Evolutionary conservation across 2,329 filamentous ascomycete genomes (phyloP).

Genomic region (Cytospora piceicola): DNA sequence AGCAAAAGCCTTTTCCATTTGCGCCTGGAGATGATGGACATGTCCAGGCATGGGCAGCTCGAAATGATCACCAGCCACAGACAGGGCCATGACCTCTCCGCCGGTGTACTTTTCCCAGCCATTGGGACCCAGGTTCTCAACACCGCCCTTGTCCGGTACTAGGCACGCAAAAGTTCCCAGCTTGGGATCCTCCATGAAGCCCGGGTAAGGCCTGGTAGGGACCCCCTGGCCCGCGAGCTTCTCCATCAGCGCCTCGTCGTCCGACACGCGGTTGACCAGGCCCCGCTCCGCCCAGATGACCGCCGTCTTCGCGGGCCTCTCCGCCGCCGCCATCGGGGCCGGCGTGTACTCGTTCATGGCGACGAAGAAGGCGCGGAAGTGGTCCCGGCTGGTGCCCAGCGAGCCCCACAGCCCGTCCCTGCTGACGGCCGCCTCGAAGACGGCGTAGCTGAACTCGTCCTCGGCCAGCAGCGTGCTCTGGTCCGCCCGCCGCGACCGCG

Average conservation of each 20-base stretch:
- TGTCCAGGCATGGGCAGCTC: slow-evolving; percentile 22
- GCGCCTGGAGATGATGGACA: slow-evolving; percentile 2
- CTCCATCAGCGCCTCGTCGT: slow-evolving; percentile 13
- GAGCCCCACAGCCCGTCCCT: background rate
- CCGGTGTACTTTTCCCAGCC: slow-evolving; percentile 24
- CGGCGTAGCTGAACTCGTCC: background rate
- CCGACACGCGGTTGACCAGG: slow-evolving; percentile 14
- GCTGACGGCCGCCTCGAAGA: background rate
- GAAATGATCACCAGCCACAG: slow-evolving; percentile 22
- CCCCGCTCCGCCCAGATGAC: slow-evolving; percentile 22
- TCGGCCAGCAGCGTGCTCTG: background rate
- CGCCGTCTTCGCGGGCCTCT: slow-evolving; percentile 7
- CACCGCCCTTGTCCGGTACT: slow-evolving; percentile 21
- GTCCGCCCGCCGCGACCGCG: slow-evolving; percentile 7
- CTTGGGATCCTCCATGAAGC: slow-evolving; percentile 27
- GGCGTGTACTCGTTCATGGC: slow-evolving; percentile 24
- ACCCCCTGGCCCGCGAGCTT: slow-evolving; percentile 18
- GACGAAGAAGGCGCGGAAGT: slow-evolving; percentile 16
- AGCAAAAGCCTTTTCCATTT: background rate
- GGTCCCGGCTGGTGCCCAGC: slow-evolving; percentile 18
- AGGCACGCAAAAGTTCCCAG: slow-evolving; percentile 20
- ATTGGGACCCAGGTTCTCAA: slow-evolving; percentile 23
- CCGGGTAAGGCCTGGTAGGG: slow-evolving; percentile 9
- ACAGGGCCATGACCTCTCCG: slow-evolving; percentile 12
- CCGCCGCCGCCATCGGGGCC: slow-evolving; percentile 9